Evolutionary conservation across 805 yeast species (phyloP).

Genomic region (Sporopachydermia quercuum): DNA sequence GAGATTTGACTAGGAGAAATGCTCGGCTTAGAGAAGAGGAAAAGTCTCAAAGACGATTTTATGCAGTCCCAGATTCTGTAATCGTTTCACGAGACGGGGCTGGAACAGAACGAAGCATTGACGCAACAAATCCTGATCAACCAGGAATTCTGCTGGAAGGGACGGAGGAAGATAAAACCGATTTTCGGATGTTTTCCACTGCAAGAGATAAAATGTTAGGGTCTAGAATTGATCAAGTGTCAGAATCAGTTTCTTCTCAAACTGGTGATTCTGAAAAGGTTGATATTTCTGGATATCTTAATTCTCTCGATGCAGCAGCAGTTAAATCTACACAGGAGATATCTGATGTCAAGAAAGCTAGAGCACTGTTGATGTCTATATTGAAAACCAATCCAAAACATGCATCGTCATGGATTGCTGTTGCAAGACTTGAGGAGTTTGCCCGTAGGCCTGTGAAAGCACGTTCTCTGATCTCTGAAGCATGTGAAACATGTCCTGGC

Average conservation of each 20-base stretch:
- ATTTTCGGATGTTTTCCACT: slow-evolving; percentile 40
- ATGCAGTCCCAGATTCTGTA: slow-evolving; percentile 71
- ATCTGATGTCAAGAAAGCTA: slow-evolving; percentile 45
- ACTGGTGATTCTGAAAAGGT: slow-evolving; percentile 13
- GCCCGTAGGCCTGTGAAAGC: slow-evolving; percentile 45
- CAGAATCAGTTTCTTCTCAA: slow-evolving; percentile 7
- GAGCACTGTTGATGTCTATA: slow-evolving; percentile 49
- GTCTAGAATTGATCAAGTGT: slow-evolving; percentile 32
- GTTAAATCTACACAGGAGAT: slow-evolving; percentile 18
- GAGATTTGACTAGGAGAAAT: slow-evolving; percentile 70
- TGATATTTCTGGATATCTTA: slow-evolving; percentile 27
- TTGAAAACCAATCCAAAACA: slow-evolving; percentile 59
- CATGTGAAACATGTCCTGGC: slow-evolving; percentile 51
- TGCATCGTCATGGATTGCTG: slow-evolving; percentile 74
- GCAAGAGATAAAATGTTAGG: slow-evolving; percentile 49
- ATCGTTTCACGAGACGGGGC: slow-evolving; percentile 20
- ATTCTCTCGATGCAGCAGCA: slow-evolving; percentile 20
- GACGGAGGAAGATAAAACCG: slow-evolving; percentile 19
- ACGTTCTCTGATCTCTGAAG: slow-evolving; percentile 47
- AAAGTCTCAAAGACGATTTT: slow-evolving; percentile 51
- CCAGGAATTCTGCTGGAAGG: slow-evolving; percentile 9
- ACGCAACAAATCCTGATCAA: slow-evolving; percentile 14
- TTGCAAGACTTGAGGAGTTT: slow-evolving; percentile 63
- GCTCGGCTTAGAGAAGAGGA: slow-evolving; percentile 52
- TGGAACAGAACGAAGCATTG: slow-evolving; percentile 20